A percentile compares a stretch with the other conserved stretches of the same genome.
Evolutionary conservation across 2,329 filamentous ascomycete species (phyloP).

Genomic region (Fusarium sp.): DNA sequence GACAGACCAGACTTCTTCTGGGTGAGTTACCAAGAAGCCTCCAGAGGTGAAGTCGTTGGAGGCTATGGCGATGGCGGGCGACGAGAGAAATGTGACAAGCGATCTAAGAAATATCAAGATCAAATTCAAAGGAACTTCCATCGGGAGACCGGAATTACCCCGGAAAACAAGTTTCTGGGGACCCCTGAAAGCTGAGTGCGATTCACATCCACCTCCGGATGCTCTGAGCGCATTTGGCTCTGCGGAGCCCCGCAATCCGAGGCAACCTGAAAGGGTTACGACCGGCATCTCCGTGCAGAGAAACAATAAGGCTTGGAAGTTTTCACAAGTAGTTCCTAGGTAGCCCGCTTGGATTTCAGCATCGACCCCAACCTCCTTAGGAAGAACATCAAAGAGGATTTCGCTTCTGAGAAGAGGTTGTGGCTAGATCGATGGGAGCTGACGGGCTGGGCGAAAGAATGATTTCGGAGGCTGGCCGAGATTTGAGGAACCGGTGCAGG

Average conservation of each 20-base stretch:
- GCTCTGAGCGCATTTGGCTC: not conserved
- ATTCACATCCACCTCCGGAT: not conserved
- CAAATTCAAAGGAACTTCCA: not conserved
- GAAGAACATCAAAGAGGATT: not conserved
- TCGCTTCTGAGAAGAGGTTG: too few species aligned
- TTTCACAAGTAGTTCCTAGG: not conserved
- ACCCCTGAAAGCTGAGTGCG: not conserved
- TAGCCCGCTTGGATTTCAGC: not conserved
- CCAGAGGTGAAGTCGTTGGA: not conserved
- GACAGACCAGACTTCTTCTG: not conserved
- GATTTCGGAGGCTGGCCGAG: not conserved
- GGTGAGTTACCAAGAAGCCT: not conserved
- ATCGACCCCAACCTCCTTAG: not conserved
- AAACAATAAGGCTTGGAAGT: not conserved
- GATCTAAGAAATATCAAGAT: not conserved
- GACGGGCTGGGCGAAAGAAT: not conserved
- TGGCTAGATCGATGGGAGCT: too few species aligned
- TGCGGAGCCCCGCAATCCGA: not conserved
- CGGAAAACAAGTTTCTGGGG: not conserved
- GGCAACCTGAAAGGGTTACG: not conserved
- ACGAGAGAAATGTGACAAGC: not conserved
- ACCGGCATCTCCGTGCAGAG: not conserved
- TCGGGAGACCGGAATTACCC: not conserved
- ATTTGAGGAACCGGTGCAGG: not conserved
- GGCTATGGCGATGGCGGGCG: too few species aligned